phyloP scores from a whole-genome alignment of 2,329 filamentous ascomycete genomes.

The Xylaria sp. region DNA sequence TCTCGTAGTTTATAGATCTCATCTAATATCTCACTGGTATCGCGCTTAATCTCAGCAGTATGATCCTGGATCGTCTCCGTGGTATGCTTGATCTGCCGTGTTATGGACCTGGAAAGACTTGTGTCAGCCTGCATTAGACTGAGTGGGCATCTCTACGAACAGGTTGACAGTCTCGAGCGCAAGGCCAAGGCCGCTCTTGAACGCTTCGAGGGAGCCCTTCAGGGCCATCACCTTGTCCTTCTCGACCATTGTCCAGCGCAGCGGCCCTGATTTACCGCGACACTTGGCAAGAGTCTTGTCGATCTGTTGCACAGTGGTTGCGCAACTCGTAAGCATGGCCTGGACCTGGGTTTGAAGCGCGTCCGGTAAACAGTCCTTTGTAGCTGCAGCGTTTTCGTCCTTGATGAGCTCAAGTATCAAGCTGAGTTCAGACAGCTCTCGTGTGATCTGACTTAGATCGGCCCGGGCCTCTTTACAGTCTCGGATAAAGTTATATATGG shows the following conservation, averaged over 20 bases:
- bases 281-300: constrained; percentile 3
- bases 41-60: constrained; percentile 15
- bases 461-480: constrained; percentile 11
- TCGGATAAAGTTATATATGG: constrained; percentile 11
- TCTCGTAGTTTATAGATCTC: constrained; percentile 17
- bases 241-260: neutral
- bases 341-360: constrained; percentile 8
- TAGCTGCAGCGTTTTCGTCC: neutral
- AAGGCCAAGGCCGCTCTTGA: constrained; percentile 11
- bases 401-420: constrained; percentile 12
- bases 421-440: constrained; percentile 10
- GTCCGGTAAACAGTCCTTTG: constrained; percentile 2
- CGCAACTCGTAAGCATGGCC: constrained; percentile 10
- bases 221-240: constrained; percentile 3
- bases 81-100: constrained; percentile 11
- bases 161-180: constrained; percentile 16
- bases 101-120: constrained; percentile 11
- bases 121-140: constrained; percentile 1
- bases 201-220: constrained; percentile 6
- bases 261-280: neutral
- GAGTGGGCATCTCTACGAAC: neutral
- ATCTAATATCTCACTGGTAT: constrained; percentile 5
- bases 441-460: constrained; percentile 10
- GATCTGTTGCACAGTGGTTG: neutral
- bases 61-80: constrained; percentile 4